phyloP scores from a whole-genome alignment of 805 yeast species.

The Wickerhamiella musiphila region DNA sequence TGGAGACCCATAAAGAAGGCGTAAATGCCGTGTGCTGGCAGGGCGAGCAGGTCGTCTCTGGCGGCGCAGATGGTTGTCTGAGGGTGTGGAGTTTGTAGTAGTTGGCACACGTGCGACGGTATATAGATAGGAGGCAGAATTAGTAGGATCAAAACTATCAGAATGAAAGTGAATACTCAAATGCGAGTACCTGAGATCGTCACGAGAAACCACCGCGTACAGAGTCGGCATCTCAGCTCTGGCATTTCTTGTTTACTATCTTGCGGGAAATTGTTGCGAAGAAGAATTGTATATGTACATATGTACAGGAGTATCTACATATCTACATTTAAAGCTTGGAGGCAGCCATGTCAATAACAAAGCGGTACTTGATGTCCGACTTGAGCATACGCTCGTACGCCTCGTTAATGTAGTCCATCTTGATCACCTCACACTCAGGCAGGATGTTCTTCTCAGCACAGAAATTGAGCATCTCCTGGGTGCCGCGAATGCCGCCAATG shows the following conservation, averaged over 20 bases:
- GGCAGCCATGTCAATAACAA: constrained; percentile 12
- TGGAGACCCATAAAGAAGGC: constrained; percentile 82
- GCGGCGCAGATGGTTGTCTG: constrained; percentile 68
- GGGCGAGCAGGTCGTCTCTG: constrained; percentile 35
- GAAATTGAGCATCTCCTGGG: constrained; percentile 44
- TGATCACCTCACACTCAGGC: constrained; percentile 47
- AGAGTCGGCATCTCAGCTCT: too few relatives aligned
- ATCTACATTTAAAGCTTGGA: too few relatives aligned
- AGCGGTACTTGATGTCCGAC: constrained; percentile 10
- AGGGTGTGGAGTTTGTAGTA: constrained; percentile 43
- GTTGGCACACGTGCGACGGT: background rate
- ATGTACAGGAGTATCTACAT: too few relatives aligned
- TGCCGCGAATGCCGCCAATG: constrained; percentile 47
- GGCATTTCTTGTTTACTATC: too few relatives aligned
- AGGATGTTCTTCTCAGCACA: constrained; percentile 41
- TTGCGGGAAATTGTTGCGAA: too few relatives aligned
- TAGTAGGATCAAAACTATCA: too few relatives aligned
- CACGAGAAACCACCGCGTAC: too few relatives aligned
- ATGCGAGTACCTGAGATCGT: too few relatives aligned
- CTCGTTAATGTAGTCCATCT: constrained; percentile 21
- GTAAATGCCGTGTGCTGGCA: constrained; percentile 61
- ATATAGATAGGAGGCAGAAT: too few relatives aligned
- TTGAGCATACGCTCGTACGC: constrained; percentile 7
- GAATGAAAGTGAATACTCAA: too few relatives aligned
- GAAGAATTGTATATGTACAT: too few relatives aligned